Evolutionary conservation across 1,284 basidiomycete species (phyloP), one percentile per base, ranked within the genome.

Genomic region (Kwoniella shivajii): DNA sequence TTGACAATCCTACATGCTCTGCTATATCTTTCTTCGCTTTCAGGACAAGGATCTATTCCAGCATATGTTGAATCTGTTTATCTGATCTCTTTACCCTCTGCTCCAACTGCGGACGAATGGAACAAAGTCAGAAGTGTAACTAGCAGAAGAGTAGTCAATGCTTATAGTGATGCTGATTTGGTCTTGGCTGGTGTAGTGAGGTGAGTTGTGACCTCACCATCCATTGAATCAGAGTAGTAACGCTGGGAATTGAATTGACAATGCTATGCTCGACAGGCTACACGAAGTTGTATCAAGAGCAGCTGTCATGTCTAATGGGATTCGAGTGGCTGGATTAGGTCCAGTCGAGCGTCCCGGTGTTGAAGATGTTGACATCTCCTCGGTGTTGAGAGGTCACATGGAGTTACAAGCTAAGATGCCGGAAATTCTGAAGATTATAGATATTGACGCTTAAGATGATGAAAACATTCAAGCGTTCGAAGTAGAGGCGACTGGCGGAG

Each of bases 1-100:
- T 72, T 82, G 0, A 82, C 82, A 1, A 73, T 84, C 42, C 73
- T 83, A 50, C 73, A 80, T 22, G 81, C 82, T 7, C 75, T 85
- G 10, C 73, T 79, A 1, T 79, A 81, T 61, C 79, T 85, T 43
- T 60, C 75, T 4, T 80, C 65, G 63, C 76, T 70, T 54, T 71
- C 50, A 14, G 57, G 69, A 26, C 59, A 61, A 20, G 59, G 66
- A 20, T 54, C 67, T 4, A 73, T 77, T 0, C 69, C 72, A 10
- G 69, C 79, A 30, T 74, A 82, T 46, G 79, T 85, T 50, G 83
- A 84, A 64, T 78, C 78, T 2, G 83, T 80, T 2, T 78, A 77
- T 54, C 67, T 82, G 50, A 80, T 82, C 65, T 79, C 78, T 5
- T 75, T 82, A 1, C 83, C 82, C 0, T 72, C 80, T 6, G 76